Percentiles rank a stretch among this genome's conserved stretches.
These are phyloP conservation scores for Grigorovia yakushimaensis DNA, from an alignment of 805 yeast genomes.

Conservation along the genomic window DNA sequence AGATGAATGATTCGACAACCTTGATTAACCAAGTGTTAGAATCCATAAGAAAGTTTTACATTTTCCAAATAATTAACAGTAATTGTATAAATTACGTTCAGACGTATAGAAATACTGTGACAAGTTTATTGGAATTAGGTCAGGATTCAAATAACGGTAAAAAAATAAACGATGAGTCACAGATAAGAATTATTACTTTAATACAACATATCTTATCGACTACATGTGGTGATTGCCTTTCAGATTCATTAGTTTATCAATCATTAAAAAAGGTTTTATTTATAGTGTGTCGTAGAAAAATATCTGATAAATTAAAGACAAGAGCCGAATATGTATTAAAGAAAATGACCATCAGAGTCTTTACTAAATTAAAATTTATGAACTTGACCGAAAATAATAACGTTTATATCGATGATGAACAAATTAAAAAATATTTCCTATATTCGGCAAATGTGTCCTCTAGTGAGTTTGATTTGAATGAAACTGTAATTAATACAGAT, in stretches of 20 bases:
- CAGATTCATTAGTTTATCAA: slow-evolving; percentile 78
- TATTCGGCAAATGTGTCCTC: slow-evolving; percentile 1
- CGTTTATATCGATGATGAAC: slow-evolving; percentile 16
- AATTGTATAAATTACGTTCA: slow-evolving; percentile 54
- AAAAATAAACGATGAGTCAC: slow-evolving; percentile 80
- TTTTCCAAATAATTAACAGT: slow-evolving; percentile 51
- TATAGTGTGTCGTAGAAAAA: slow-evolving; percentile 81
- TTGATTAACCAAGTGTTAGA: slow-evolving; percentile 51
- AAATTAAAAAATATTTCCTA: slow-evolving; percentile 2
- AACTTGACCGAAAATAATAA: slow-evolving; percentile 7
- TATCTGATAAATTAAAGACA: slow-evolving; percentile 79
- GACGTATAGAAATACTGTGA: slow-evolving; percentile 34
- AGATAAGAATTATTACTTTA: slow-evolving; percentile 72
- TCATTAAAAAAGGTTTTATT: slow-evolving; percentile 85
- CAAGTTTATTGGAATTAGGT: slow-evolving; percentile 79
- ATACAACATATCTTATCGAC: slow-evolving; percentile 59
- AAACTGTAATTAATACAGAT: neutral
- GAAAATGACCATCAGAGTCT: slow-evolving; percentile 58
- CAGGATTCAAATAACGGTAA: slow-evolving; percentile 89
- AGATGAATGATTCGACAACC: neutral
- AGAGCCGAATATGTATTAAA: slow-evolving; percentile 80
- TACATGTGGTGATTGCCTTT: slow-evolving; percentile 50
- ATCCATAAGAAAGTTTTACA: slow-evolving; percentile 64
- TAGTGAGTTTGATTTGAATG: slow-evolving; percentile 7
- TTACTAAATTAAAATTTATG: slow-evolving; percentile 45